Percentiles rank a stretch among this genome's conserved stretches.
These are phyloP conservation scores for Teunomyces gatunensis DNA, from an alignment of 805 yeast species.

Conservation along the genomic window DNA sequence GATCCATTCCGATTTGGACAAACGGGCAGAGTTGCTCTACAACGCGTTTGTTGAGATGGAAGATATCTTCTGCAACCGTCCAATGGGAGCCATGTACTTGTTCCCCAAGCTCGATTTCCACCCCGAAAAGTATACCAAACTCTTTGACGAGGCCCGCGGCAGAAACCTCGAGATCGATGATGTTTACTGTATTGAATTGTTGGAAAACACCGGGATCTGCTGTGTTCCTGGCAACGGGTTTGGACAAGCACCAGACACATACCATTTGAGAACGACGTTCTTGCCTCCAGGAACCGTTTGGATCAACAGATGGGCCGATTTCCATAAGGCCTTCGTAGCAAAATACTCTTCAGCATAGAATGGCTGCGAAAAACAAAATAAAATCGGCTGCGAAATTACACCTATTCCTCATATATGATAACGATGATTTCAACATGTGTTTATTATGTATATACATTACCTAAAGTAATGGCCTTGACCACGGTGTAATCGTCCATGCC, in stretches of 20 bases:
- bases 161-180: slow-evolving; percentile 71
- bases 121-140: slow-evolving; percentile 43
- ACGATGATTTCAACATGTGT: no score
- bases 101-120: slow-evolving; percentile 78
- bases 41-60: slow-evolving; percentile 73
- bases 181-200: slow-evolving; percentile 78
- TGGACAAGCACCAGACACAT: slow-evolving; percentile 87
- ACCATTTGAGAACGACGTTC: slow-evolving; percentile 94
- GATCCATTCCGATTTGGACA: slow-evolving; percentile 60
- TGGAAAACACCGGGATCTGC: slow-evolving; percentile 91
- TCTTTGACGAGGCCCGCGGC: slow-evolving; percentile 58
- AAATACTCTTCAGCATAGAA: slow-evolving; percentile 34
- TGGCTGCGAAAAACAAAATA: background rate
- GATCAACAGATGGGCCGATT: slow-evolving; percentile 73
- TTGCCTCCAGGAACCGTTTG: slow-evolving; percentile 93
- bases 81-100: slow-evolving; percentile 97
- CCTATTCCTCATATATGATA: background rate
- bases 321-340: slow-evolving; percentile 71
- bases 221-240: slow-evolving; percentile 98
- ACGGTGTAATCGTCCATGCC: slow-evolving; percentile 63
- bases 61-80: slow-evolving; percentile 81
- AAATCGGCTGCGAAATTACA: background rate
- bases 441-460: slow-evolving; percentile 31
- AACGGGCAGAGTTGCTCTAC: slow-evolving; percentile 64
- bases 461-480: slow-evolving; percentile 51